A percentile compares a stretch with the other conserved stretches of the same genome.
Evolutionary conservation across 2,329 filamentous ascomycete genomes (phyloP).

Genomic region (Nothophoma quercina): DNA sequence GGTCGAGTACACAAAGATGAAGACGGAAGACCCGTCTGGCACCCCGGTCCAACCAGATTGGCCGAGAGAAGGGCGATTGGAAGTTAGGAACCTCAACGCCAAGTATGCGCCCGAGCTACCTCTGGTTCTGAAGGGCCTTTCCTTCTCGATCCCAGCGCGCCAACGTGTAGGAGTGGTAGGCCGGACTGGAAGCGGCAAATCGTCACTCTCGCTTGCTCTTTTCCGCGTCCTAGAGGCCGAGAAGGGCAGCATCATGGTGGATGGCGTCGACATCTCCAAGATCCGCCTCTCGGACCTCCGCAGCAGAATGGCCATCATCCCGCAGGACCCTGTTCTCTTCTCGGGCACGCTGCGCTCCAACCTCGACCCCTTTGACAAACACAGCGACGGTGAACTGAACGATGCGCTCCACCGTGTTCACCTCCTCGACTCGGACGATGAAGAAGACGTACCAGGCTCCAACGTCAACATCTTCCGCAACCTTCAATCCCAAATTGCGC

Average conservation of each 20-base stretch:
- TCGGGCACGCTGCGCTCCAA: conserved; percentile 57
- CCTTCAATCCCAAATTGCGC: background rate
- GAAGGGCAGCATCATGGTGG: conserved; percentile 53
- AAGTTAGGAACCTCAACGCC: conserved; percentile 76
- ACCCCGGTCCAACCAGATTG: conserved; percentile 71
- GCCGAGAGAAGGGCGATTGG: conserved; percentile 76
- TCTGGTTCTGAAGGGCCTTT: conserved; percentile 73
- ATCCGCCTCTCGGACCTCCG: conserved; percentile 53
- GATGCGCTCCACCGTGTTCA: conserved; percentile 53
- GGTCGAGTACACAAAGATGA: conserved; percentile 71
- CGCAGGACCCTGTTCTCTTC: conserved; percentile 60
- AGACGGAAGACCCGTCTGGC: conserved; percentile 64
- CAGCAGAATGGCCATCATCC: conserved; percentile 52
- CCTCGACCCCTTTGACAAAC: conserved; percentile 50
- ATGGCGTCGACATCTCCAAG: conserved; percentile 56
- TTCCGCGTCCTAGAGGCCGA: conserved; percentile 56
- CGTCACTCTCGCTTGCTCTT: conserved; percentile 54
- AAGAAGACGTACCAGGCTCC: background rate
- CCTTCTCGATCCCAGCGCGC: conserved; percentile 70
- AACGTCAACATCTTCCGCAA: background rate
- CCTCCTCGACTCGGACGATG: conserved; percentile 32
- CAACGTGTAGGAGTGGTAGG: conserved; percentile 66
- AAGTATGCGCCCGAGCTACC: conserved; percentile 75
- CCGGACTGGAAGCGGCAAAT: conserved; percentile 60
- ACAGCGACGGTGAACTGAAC: conserved; percentile 47